Evolutionary conservation across 2,329 filamentous ascomycete species (phyloP), one percentile per base, ranked within the genome.

Genomic region (Talaromyces sp.): DNA sequence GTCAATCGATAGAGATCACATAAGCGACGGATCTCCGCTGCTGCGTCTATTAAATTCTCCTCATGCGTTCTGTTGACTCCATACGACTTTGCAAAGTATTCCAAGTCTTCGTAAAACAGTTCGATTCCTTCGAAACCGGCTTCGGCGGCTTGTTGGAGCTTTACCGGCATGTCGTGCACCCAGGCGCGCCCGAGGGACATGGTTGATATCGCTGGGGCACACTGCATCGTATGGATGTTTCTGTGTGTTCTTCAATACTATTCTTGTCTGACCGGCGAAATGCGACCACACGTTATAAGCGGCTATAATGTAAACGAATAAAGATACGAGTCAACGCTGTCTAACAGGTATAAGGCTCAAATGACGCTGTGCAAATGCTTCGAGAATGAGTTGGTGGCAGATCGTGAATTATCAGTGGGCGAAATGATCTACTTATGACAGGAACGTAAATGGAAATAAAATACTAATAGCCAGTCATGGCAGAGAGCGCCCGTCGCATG

Each of bases 81-180:
- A 33, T 57, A 62, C 1, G 81, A 75, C 35, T 74, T 70, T 69
- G 89, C 86, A 13, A 90, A 73, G 70, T 87, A 86, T 65, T 86
- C 80, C 6, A 94, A 83, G 74, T 94, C 91, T 73, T 94, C 90
- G 75, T 89, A 88, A 80, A 92, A 93, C 19, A 93, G 82, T 74
- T 94, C 91, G 69, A 94, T 85, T 60, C 89, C 90, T 65, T 84
- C 75, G 73, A 92, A 87, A 22, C 88, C 88, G 70, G 90, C 84
- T 62, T 82, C 80, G 6, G 84, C 80, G 7, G 90, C 90, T 78
- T 87, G 85, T 70, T 87, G 80, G 56, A 93, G 83, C 73, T 92
- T 93, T 71, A 85, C 79, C 1, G 82, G 74, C 45, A 93, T 81
- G 19, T 82, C 79, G 75, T 94, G 90, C 67, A 89, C 86, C 73